Base-by-base conservation (phyloP, 768 basidiomycete genomes). In the Hygrophoropsis aurantiaca region DNA sequence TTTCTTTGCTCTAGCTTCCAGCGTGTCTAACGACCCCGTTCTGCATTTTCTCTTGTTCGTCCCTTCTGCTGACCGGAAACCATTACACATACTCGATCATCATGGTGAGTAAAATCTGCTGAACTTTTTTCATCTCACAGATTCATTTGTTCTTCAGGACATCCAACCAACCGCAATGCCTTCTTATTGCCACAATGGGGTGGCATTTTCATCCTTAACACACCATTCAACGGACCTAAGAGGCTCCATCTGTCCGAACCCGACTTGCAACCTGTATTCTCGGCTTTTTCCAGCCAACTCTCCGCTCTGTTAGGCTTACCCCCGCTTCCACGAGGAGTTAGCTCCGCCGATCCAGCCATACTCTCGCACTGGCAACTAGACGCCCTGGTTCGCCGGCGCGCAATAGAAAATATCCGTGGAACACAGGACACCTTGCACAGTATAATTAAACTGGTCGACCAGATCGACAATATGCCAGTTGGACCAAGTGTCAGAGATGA, bases 121-220 rank as follows among this genome's bases (percentile, higher is more conserved):
- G 42, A 24, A 20, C 18, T 27, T 41, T 51, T 53, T 47, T 34
- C 2, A 15, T 32, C 16, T 54, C 32, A 40, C 58, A 54, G 20
- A 47, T 50, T 16, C 36, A 16, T 11, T 42, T 23, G 23, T 15
- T 9, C n/a, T 44, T 18, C 59, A 86, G 87, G 77, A 18, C 62
- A 55, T 6, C 64, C 69, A 0, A 74, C 77, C 16, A 58, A 66
- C 3, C 81, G 82, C 6, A 75, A 72, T 40, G 81, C 92, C 7
- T 97, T 98, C 72, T 77, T 95, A 16, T 73, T 94, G 0, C 94
- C 95, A 0, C 95, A 98, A 64, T 94, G 90, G 85, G 95, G 95
- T 26, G 85, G 92, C 19, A 85, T 98, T 43, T 78, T 87, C 46
- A 76, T 98, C 49, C 70, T 81, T 55, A 92, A 94, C 61, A 79